phyloP scores from a whole-genome alignment of 2,329 filamentous ascomycete species.

The Eurotiales sp. region DNA sequence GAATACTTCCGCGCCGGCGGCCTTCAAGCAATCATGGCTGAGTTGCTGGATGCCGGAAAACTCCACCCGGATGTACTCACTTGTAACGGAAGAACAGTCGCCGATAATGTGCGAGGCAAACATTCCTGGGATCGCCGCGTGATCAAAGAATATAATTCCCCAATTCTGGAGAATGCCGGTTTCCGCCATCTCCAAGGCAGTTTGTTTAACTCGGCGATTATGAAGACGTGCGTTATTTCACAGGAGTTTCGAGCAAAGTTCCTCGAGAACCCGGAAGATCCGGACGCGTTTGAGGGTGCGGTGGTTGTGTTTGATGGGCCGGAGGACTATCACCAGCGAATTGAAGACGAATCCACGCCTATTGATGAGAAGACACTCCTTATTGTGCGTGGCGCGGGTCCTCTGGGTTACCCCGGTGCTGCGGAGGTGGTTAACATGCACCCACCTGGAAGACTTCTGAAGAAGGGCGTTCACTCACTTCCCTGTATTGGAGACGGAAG shows the following conservation, averaged over 20 bases:
- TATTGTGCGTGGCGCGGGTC: constrained; percentile 49
- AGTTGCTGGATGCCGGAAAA: constrained; percentile 48
- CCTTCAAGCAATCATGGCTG: constrained; percentile 52
- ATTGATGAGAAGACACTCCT: constrained; percentile 45
- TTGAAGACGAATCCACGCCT: constrained; percentile 38
- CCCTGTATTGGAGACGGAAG: constrained; percentile 54
- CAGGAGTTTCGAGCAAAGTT: constrained; percentile 44
- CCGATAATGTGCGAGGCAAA: constrained; percentile 42
- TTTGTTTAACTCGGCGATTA: constrained; percentile 51
- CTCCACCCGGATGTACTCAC: constrained; percentile 44
- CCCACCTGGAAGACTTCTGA: constrained; percentile 43
- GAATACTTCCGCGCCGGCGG: constrained; percentile 55
- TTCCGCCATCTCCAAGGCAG: constrained; percentile 50
- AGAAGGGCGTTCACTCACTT: constrained; percentile 45
- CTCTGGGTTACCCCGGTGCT: constrained; percentile 49
- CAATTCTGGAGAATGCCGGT: constrained; percentile 49
- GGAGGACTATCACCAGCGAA: constrained; percentile 45
- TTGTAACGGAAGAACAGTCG: constrained; percentile 46
- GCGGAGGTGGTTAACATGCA: constrained; percentile 54
- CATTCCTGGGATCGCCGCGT: constrained; percentile 50
- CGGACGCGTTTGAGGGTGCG: constrained; percentile 46
- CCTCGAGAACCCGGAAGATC: constrained; percentile 44
- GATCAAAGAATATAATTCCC: constrained; percentile 45
- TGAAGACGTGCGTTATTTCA: constrained; percentile 52
- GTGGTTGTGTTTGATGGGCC: constrained; percentile 51